Percentiles rank a stretch among this genome's conserved stretches.
These are phyloP conservation scores for Fusarium heterosporum DNA, from an alignment of 2,329 filamentous ascomycete genomes.

Conservation along the genomic window DNA sequence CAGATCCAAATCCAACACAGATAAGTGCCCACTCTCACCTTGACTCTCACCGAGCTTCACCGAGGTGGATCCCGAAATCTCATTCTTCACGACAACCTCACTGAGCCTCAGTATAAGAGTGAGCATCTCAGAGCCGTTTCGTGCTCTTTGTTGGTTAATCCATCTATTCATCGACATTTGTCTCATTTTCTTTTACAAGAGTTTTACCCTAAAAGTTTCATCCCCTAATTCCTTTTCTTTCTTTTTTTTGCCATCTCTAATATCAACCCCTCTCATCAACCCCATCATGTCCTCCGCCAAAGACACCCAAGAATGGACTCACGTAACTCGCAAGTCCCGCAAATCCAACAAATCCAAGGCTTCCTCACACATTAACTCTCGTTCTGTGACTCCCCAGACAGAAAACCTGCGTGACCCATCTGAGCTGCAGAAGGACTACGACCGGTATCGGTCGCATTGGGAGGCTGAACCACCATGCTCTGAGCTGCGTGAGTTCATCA, in stretches of 20 bases:
- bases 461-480: slow-evolving; percentile 44
- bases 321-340: slow-evolving; percentile 43
- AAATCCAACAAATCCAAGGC: slow-evolving; percentile 18
- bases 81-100: slow-evolving; percentile 30
- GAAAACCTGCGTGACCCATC: slow-evolving; percentile 35
- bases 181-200: neutral
- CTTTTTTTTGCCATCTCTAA: neutral
- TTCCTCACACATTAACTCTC: slow-evolving; percentile 16
- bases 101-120: slow-evolving; percentile 17
- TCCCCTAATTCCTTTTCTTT: neutral
- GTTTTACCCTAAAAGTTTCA: neutral
- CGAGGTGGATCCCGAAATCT: slow-evolving; percentile 37
- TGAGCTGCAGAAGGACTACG: slow-evolving; percentile 50
- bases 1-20: neutral
- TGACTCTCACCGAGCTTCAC: slow-evolving; percentile 37
- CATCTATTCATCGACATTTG: too few species aligned
- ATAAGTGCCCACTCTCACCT: slow-evolving; percentile 6
- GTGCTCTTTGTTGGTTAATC: neutral
- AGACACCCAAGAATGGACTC: slow-evolving; percentile 43
- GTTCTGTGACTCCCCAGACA: slow-evolving; percentile 20
- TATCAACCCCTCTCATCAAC: neutral
- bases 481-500: slow-evolving; percentile 52
- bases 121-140: slow-evolving; percentile 4
- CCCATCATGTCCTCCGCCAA: slow-evolving; percentile 28
- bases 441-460: slow-evolving; percentile 46